A percentile compares a stretch with the other conserved stretches of the same genome.
Conservation (phyloP, 805 yeast genomes). For the Candida dajiaensis region DNA sequence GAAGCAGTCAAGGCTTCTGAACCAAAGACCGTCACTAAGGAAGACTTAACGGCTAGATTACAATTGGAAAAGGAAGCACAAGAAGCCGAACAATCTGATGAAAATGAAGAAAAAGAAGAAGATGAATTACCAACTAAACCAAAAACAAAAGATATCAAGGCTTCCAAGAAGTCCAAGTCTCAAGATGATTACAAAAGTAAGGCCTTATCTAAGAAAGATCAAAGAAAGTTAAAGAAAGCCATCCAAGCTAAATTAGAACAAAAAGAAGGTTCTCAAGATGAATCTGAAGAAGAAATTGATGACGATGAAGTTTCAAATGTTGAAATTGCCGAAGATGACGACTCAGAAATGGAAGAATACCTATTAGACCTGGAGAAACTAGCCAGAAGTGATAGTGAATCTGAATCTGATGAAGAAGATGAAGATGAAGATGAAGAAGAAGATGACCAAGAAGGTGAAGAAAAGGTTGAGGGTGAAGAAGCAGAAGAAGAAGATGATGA, state of each 20-base stretch:
- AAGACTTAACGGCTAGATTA: conserved; percentile 19
- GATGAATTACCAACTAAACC: conserved; percentile 5
- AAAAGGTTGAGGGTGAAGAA: conserved; percentile 39
- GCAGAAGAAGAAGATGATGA: conserved; percentile 52
- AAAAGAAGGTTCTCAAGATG: conserved; percentile 19
- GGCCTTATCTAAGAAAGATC: conserved; percentile 57
- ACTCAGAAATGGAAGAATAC: conserved; percentile 40
- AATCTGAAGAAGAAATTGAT: conserved; percentile 20
- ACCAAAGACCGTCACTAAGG: conserved; percentile 28
- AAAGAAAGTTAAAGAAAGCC: conserved; percentile 51
- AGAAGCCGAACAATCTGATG: conserved; percentile 7
- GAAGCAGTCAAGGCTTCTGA: conserved; percentile 23
- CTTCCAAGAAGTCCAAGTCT: conserved; percentile 10
- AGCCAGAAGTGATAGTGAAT: conserved; percentile 46
- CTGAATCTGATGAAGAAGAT: conserved; percentile 28
- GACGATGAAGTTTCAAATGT: conserved; percentile 22
- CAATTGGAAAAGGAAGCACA: conserved; percentile 14
- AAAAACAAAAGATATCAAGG: neutral
- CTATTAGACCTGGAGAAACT: conserved; percentile 46
- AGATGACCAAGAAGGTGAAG: conserved; percentile 36
- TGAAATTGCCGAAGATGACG: conserved; percentile 40
- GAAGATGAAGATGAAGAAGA: conserved; percentile 34
- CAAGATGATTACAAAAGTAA: conserved; percentile 39
- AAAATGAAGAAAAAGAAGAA: conserved; percentile 12
- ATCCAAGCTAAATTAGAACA: conserved; percentile 16